Evolutionary conservation across 2,329 filamentous ascomycete genomes (phyloP).

Genomic region (Colletotrichum sp.): DNA sequence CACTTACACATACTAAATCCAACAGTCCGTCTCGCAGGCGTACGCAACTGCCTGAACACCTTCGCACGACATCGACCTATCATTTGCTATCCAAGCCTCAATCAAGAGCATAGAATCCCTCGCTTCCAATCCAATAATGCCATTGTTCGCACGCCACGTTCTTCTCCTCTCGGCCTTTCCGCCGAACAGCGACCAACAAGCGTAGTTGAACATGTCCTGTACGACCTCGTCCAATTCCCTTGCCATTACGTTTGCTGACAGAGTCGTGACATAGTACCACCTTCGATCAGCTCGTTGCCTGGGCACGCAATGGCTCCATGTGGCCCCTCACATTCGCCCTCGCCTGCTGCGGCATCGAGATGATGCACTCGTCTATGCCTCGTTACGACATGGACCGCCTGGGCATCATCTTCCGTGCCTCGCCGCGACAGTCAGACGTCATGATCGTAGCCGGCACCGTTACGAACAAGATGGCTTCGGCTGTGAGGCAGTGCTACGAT

Average conservation of each 20-base stretch:
- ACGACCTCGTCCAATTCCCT: fast-evolving
- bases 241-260: neutral
- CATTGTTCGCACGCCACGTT: fast-evolving
- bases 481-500: constrained; percentile 88
- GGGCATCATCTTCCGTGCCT: constrained; percentile 90
- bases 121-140: neutral
- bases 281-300: constrained; percentile 81
- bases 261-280: constrained; percentile 62
- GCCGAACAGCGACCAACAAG: neutral
- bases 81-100: fast-evolving
- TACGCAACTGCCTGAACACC: neutral
- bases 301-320: constrained; percentile 82
- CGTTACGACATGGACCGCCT: constrained; percentile 89
- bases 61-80: neutral
- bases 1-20: neutral
- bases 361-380: constrained; percentile 92
- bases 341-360: constrained; percentile 88
- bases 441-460: constrained; percentile 96
- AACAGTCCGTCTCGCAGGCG: neutral
- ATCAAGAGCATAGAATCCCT: fast-evolving
- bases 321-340: constrained; percentile 92
- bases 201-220: neutral
- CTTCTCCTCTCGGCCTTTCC: neutral
- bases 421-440: constrained; percentile 85
- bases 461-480: constrained; percentile 96